Conservation (phyloP, 257 asterid species). For the Nicotiana sylvestris region DNA sequence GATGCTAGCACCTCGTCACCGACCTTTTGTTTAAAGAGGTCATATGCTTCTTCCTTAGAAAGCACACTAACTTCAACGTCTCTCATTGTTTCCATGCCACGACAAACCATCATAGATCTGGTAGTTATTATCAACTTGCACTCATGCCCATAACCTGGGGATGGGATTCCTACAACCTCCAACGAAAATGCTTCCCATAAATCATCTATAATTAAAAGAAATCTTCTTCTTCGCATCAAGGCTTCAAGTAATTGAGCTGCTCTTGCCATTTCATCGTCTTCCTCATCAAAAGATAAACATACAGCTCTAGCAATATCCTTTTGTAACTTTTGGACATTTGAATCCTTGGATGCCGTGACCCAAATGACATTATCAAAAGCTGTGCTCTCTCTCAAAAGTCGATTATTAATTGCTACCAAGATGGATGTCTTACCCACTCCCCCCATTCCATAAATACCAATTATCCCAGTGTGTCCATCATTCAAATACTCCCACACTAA, state of each 20-base stretch:
- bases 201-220: conserved; percentile 29
- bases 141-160: background rate
- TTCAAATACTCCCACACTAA: conserved; percentile 13
- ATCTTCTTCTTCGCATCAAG: conserved; percentile 8
- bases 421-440: conserved; percentile 28
- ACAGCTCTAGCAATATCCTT: conserved; percentile 19
- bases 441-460: conserved; percentile 23
- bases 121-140: conserved; percentile 20
- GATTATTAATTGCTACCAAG: conserved; percentile 17
- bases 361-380: conserved; percentile 23
- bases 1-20: conserved; percentile 16
- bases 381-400: conserved; percentile 8
- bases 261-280: conserved; percentile 16
- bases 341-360: conserved; percentile 27
- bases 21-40: conserved; percentile 25
- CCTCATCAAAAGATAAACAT: conserved; percentile 12
- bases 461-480: conserved; percentile 13
- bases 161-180: conserved; percentile 13
- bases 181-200: conserved; percentile 23
- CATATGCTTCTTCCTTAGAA: conserved; percentile 18
- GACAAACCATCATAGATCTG: conserved; percentile 16
- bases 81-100: conserved; percentile 18
- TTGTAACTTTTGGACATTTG: conserved; percentile 14
- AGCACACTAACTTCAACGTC: conserved; percentile 19
- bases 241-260: conserved; percentile 12